Percentiles rank a stretch among this genome's conserved stretches.
Conservation (phyloP, 495 filamentous ascomycete species). For the Penicillium arizonense region DNA sequence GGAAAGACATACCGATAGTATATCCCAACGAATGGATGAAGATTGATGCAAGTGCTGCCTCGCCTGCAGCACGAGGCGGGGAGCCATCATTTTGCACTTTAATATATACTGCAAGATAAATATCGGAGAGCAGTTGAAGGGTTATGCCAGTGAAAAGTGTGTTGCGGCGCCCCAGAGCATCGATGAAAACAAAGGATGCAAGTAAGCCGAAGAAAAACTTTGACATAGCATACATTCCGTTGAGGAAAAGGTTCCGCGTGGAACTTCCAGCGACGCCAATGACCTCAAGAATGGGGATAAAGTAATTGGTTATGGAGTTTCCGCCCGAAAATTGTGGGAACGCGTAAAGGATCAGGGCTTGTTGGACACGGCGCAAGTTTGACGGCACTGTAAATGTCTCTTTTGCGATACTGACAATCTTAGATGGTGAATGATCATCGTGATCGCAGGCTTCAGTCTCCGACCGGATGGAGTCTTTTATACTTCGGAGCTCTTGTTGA, state of each 20-base stretch:
- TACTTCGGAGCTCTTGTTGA: conserved; percentile 21
- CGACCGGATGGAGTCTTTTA: conserved; percentile 19
- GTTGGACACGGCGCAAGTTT: conserved; percentile 20
- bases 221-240: conserved; percentile 18
- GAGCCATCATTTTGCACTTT: conserved; percentile 3
- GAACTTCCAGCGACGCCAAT: conserved; percentile 4
- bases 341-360: conserved; percentile 17
- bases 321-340: conserved; percentile 31
- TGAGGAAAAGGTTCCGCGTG: conserved; percentile 13
- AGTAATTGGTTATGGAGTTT: conserved; percentile 19
- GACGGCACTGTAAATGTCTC: conserved; percentile 15
- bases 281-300: conserved; percentile 16
- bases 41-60: conserved; percentile 9
- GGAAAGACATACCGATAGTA: conserved; percentile 7
- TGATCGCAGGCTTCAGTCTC: conserved; percentile 2
- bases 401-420: conserved; percentile 13
- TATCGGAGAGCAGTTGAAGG: conserved; percentile 14
- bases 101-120: conserved; percentile 17
- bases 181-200: conserved; percentile 17
- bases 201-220: conserved; percentile 32
- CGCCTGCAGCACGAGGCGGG: neutral
- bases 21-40: conserved; percentile 20
- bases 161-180: conserved; percentile 14
- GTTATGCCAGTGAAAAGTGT: conserved; percentile 14
- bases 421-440: conserved; percentile 7